Evolutionary conservation across 768 basidiomycete species (phyloP).

Genomic region (Baorangia bicolor): DNA sequence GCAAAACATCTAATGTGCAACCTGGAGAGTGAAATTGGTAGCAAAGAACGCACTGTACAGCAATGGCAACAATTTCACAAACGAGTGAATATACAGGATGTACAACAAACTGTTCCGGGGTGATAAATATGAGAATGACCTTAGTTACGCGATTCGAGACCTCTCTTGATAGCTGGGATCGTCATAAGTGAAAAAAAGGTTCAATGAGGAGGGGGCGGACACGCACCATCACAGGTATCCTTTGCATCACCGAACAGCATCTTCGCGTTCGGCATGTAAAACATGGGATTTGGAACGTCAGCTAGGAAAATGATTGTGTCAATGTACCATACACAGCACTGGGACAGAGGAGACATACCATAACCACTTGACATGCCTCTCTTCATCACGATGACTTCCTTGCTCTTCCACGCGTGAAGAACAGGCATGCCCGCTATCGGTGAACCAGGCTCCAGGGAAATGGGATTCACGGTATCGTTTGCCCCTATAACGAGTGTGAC

Average conservation of each 20-base stretch:
- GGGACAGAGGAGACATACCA: constrained; percentile 43
- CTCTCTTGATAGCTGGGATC: constrained; percentile 54
- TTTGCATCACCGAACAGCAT: constrained; percentile 95
- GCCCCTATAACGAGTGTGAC: constrained; percentile 90
- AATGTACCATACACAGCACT: neutral
- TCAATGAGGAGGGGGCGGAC: neutral
- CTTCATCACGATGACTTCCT: constrained; percentile 92
- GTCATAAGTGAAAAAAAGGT: neutral
- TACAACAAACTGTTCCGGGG: constrained; percentile 10
- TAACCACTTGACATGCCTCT: constrained; percentile 87
- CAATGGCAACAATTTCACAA: constrained; percentile 8
- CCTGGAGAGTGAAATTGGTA: neutral
- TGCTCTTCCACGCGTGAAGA: constrained; percentile 90
- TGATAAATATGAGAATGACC: neutral
- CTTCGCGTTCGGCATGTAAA: constrained; percentile 86
- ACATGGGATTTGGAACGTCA: constrained; percentile 92
- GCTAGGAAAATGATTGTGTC: constrained; percentile 42
- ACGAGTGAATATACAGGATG: constrained; percentile 22
- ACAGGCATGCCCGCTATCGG: constrained; percentile 93
- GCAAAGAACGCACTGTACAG: neutral
- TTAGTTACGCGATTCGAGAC: constrained; percentile 42
- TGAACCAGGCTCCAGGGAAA: constrained; percentile 82
- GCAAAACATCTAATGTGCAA: neutral
- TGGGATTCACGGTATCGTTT: constrained; percentile 91
- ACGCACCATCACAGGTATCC: constrained; percentile 80